A percentile compares a stretch with the other conserved stretches of the same genome.
These are phyloP conservation scores for Clonostachys rhizophaga DNA, from an alignment of 2,329 filamentous ascomycete species.

Conservation along the genomic window DNA sequence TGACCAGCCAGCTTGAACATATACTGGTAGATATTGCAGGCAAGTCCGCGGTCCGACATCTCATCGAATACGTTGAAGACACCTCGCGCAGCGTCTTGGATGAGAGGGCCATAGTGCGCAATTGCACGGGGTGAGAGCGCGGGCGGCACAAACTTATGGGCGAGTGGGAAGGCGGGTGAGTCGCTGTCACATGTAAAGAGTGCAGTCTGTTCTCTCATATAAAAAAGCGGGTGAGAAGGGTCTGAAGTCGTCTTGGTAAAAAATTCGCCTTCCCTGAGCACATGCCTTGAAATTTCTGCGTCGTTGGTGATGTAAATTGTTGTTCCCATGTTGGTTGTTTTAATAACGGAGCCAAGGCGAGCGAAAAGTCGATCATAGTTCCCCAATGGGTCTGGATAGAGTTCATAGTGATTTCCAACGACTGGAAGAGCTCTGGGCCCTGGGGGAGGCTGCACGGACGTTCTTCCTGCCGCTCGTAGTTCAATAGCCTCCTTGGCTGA, in stretches of 20 bases:
- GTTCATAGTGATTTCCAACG: conserved; percentile 49
- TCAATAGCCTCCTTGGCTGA: neutral
- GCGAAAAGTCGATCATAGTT: conserved; percentile 51
- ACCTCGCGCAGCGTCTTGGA: conserved; percentile 49
- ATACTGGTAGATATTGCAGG: conserved; percentile 43
- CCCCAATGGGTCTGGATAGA: conserved; percentile 53
- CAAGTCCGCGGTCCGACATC: conserved; percentile 39
- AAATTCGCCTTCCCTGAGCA: conserved; percentile 42
- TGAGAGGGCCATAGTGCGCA: conserved; percentile 53
- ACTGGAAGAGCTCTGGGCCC: conserved; percentile 41
- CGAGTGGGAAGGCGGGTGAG: conserved; percentile 39
- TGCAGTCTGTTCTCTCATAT: conserved; percentile 35
- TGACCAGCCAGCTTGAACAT: conserved; percentile 45
- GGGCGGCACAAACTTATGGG: conserved; percentile 59
- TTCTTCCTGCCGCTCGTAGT: neutral
- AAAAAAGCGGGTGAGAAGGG: conserved; percentile 40
- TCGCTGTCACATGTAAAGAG: conserved; percentile 46
- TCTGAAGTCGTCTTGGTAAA: conserved; percentile 45
- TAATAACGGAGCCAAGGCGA: conserved; percentile 45
- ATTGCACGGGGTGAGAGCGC: conserved; percentile 56
- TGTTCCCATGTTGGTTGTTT: conserved; percentile 46
- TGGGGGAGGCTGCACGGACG: conserved; percentile 39
- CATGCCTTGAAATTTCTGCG: conserved; percentile 35
- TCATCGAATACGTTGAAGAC: conserved; percentile 44
- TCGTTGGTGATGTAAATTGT: conserved; percentile 45